phyloP scores from a whole-genome alignment of 805 yeast genomes.

The Lipomyces sp. region DNA sequence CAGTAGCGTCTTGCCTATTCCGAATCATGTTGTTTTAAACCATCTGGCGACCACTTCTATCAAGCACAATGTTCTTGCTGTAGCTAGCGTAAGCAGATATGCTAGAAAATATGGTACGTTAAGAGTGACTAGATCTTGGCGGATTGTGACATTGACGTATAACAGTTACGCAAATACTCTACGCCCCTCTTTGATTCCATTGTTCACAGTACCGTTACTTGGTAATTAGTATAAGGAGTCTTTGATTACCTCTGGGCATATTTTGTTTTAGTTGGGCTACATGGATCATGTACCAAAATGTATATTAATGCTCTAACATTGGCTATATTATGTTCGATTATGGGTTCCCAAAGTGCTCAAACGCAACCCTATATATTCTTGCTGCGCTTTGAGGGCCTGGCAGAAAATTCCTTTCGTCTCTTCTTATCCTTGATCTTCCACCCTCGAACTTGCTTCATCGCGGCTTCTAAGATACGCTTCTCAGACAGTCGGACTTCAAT shows the following conservation, averaged over 20 bases:
- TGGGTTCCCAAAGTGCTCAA: background rate
- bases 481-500: slow-evolving; percentile 35
- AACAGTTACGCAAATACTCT: slow-evolving; percentile 67
- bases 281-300: background rate
- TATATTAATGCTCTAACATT: background rate
- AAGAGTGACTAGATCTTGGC: background rate
- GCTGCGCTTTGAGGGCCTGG: slow-evolving; percentile 20
- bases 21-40: slow-evolving; percentile 91
- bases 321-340: background rate
- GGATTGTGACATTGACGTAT: background rate
- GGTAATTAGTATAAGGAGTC: background rate
- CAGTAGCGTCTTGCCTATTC: slow-evolving; percentile 87
- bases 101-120: slow-evolving; percentile 74
- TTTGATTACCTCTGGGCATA: background rate
- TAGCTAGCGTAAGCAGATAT: slow-evolving; percentile 88
- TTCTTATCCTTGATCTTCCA: slow-evolving; percentile 24
- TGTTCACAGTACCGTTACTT: background rate
- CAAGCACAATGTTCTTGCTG: slow-evolving; percentile 91
- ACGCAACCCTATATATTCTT: background rate
- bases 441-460: slow-evolving; percentile 19
- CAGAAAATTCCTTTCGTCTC: slow-evolving; percentile 15
- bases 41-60: slow-evolving; percentile 96
- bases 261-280: slow-evolving; percentile 5
- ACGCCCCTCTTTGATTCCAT: slow-evolving; percentile 61
- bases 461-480: slow-evolving; percentile 24